These are phyloP conservation scores for Lasiodiplodia theobromae DNA, from an alignment of 2,329 filamentous ascomycete species.

Conservation along the genomic window DNA sequence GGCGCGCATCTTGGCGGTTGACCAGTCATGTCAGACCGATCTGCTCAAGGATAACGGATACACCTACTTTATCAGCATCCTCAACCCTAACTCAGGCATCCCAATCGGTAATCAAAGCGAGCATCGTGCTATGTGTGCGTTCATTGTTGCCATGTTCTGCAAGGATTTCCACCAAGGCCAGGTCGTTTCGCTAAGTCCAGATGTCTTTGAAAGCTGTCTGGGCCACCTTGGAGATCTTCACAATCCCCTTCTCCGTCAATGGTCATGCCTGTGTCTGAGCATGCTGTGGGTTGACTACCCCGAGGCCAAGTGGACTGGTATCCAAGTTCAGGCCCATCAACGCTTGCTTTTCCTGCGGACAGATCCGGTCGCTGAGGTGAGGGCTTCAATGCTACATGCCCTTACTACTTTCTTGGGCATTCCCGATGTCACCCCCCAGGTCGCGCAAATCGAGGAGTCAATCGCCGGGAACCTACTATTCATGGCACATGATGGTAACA, in stretches of 20 bases:
- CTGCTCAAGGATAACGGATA: constrained; percentile 97
- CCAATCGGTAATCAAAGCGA: constrained; percentile 82
- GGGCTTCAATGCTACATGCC: constrained; percentile 90
- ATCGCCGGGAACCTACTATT: constrained; percentile 88
- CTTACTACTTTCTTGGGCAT: constrained; percentile 95
- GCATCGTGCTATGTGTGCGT: constrained; percentile 98
- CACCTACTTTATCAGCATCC: constrained; percentile 92
- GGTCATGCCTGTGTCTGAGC: constrained; percentile 94
- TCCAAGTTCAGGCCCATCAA: constrained; percentile 82
- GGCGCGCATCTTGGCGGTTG: constrained; percentile 93
- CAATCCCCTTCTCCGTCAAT: constrained; percentile 88
- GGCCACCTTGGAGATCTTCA: constrained; percentile 83
- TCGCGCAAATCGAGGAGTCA: constrained; percentile 87
- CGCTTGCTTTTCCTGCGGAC: constrained; percentile 81
- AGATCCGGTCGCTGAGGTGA: constrained; percentile 89
- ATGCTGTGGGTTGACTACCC: constrained; percentile 91
- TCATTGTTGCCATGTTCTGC: constrained; percentile 97
- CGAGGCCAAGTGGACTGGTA: constrained; percentile 96
- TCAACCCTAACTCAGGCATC: constrained; percentile 81
- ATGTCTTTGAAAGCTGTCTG: constrained; percentile 88
- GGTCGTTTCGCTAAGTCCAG: constrained; percentile 86
- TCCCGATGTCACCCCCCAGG: constrained; percentile 87
- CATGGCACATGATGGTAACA: constrained; percentile 92
- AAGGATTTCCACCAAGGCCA: constrained; percentile 93
- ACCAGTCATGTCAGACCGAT: constrained; percentile 91